Evolutionary conservation across 495 filamentous ascomycete species (phyloP), one percentile per base, ranked within the genome.

Genomic region (Talaromyces liani): DNA sequence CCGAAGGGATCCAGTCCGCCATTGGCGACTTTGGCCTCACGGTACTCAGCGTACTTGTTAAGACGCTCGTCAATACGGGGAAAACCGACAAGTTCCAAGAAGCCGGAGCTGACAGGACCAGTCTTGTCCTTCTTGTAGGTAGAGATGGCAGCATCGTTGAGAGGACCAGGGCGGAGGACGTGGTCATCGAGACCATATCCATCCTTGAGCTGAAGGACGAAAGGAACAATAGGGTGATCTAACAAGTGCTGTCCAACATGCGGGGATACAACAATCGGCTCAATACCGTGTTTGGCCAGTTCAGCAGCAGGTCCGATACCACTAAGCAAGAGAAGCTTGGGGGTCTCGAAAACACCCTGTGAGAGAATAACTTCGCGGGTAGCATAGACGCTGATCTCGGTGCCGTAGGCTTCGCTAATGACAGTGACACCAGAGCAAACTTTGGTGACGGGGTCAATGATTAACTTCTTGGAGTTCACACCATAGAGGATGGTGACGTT

Each of bases 171-270:
- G 22, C 82, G 77, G 4, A 87, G 80, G 5, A 87, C 67, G 58
- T 82, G 75, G 58, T 81, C 71, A 63, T 87, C 85, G 22, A 86
- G 68, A 39, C 78, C 77, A 57, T 70, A 77, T 12, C 82, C 82
- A 60, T 86, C 83, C 65, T 85, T 83, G 61, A 87, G 68, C 5
- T 71, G 73, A 60, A 86, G 77, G 10, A 85, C 82, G 65, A 84
- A 80, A 2, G 84, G 77, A 12, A 85, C 77, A 39, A 62, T 62
- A 27, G 76, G 74, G 65, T 87, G 85, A 67, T 89, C 85, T 0
- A 84, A 70, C 1, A 88, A 77, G 67, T 87, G 82, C 66, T 85
- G 75, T 5, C 85, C 85, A 51, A 88, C 78, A 29, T 78, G 73
- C 8, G 77, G 76, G 0, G 78, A 71, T 4, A 82, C 74, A 0